Conservation (phyloP, 2,329 filamentous ascomycete species). For the Aspergillus cejpii region DNA sequence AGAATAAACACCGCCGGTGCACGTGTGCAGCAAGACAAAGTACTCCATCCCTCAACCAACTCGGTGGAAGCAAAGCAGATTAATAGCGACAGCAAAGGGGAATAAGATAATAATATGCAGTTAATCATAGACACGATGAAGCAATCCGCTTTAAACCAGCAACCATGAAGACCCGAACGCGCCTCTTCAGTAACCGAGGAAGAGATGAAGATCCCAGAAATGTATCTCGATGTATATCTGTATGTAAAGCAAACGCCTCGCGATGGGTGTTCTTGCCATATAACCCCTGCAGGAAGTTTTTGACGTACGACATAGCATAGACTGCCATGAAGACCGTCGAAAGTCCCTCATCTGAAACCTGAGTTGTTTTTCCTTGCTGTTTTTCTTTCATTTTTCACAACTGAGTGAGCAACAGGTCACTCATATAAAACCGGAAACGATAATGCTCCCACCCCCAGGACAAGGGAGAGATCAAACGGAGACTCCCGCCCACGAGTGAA, state of each 20-base stretch:
- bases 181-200: slow-evolving; percentile 8
- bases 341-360: neutral
- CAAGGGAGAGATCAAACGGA: neutral
- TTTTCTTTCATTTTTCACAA: slow-evolving; percentile 3
- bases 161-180: slow-evolving; percentile 13
- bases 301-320: neutral
- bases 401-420: slow-evolving; percentile 10
- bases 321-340: neutral
- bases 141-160: slow-evolving; percentile 13
- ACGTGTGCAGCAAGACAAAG: neutral
- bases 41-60: neutral
- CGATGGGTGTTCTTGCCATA: slow-evolving; percentile 9
- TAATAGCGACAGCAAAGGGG: slow-evolving; percentile 5
- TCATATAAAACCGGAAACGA: slow-evolving; percentile 1
- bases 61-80: neutral
- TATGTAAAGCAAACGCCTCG: slow-evolving; percentile 20
- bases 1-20: neutral
- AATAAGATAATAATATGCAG: slow-evolving; percentile 11
- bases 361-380: neutral
- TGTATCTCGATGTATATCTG: slow-evolving; percentile 22
- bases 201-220: slow-evolving; percentile 13
- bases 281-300: slow-evolving; percentile 7
- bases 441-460: too few relatives aligned
- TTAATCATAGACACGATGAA: slow-evolving; percentile 10
- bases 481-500: slow-evolving; percentile 22